phyloP scores from a whole-genome alignment of 208 protist genomes.

The Angomonas ambiguus region DNA sequence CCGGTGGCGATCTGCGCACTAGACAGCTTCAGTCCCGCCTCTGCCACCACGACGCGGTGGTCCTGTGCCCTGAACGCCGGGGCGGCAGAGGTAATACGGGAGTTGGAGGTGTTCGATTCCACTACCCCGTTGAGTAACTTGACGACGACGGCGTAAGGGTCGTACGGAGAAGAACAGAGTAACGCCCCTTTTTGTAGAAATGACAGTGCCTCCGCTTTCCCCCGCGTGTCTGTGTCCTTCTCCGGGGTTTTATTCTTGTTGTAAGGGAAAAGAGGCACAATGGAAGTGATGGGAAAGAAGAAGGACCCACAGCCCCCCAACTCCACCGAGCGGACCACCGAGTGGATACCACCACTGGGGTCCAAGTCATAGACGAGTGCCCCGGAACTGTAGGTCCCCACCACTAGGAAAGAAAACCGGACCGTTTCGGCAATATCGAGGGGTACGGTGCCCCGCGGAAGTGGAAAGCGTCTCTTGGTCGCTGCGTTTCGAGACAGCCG shows the following conservation, averaged over 20 bases:
- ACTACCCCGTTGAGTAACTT: constrained; percentile 19
- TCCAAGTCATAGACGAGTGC: constrained; percentile 51
- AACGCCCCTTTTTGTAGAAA: constrained; percentile 31
- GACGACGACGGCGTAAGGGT: constrained; percentile 24
- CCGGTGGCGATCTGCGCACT: background rate
- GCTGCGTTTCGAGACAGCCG: background rate
- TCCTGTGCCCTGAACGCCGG: background rate
- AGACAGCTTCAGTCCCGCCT: background rate
- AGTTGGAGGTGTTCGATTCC: background rate
- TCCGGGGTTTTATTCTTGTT: background rate
- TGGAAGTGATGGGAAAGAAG: constrained; percentile 46
- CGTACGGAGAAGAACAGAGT: constrained; percentile 48
- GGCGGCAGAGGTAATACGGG: background rate
- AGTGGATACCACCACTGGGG: constrained; percentile 17
- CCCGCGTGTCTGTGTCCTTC: constrained; percentile 7
- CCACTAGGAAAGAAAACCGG: constrained; percentile 41
- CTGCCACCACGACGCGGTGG: background rate
- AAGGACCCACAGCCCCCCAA: constrained; percentile 33
- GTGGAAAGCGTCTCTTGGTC: constrained; percentile 19
- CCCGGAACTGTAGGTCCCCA: constrained; percentile 69
- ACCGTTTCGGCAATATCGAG: constrained; percentile 60
- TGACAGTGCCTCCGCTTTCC: constrained; percentile 18
- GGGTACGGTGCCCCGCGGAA: constrained; percentile 60
- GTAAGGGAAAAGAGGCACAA: constrained; percentile 40
- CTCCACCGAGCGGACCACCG: constrained; percentile 31